Evolutionary conservation across 2,329 filamentous ascomycete genomes (phyloP), one percentile per base, ranked within the genome.

Genomic region (Anisogramma anomala): DNA sequence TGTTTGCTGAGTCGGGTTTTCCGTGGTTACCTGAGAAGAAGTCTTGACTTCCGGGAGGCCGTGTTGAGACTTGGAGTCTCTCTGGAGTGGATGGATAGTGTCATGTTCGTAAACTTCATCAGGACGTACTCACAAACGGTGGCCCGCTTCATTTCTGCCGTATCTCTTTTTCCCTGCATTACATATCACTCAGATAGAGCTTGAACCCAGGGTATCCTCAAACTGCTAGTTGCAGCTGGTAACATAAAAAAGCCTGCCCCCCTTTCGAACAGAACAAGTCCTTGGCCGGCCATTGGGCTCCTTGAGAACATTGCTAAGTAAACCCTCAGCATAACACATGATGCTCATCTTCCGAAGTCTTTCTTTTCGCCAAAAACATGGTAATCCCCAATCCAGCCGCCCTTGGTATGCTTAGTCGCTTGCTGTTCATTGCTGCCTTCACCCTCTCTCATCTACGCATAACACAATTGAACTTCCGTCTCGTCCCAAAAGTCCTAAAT

Each of bases 191-290:
- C 26, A 32, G 36, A 23, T 35, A 35, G 27, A 30, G 34, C 31
- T 23, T 23, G 6, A 9, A 23, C 22, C 22, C 36, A 39, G 41
- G 41, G 41, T 43, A 43, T 43, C 36, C 22, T 36, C 39, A 32
- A 39, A 39, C 30, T 33, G 38, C 22, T 14, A 30, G 27, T n/a
- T n/a, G 14, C 27, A 33, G 30, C 27, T 32, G 13, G 18, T 23
- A 35, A 35, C 33, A 35, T 23, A 4, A 35, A n/a, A 20, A 27
- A 36, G 8, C 13, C 6, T 8, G 17, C 23, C 13, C 13, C 11
- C 11, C 9, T 30, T 13, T 11, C 19, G 13, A 13, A 13, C 27
- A 13, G 10, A 33, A n/a, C 17, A 37, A 18, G 17, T 30, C 13
- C 20, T 28, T 33, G 18, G 5, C 22, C 22, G 6, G 22, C 31